Evolutionary conservation across 2,329 filamentous ascomycete species (phyloP), one percentile per base, ranked within the genome.

Genomic region (Mariannaea elegans): DNA sequence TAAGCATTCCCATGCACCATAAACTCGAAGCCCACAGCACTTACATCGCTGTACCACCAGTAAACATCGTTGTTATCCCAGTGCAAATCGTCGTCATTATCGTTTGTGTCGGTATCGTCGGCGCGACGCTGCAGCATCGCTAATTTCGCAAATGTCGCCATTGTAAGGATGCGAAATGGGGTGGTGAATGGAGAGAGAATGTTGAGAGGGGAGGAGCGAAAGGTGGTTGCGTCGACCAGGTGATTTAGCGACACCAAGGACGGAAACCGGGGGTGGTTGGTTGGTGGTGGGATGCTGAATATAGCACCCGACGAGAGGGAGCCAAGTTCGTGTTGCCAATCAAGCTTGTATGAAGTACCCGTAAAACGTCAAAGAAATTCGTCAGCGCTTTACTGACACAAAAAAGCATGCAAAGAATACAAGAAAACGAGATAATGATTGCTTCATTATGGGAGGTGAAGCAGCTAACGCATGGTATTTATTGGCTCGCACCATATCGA

Each of bases 21-120:
- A n/a, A n/a, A 12, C 16, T 21, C 18, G 29, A 8, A n/a, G 45
- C 8, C 13, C 8, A 8, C 19, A 24, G 19, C 21, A 49, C 70
- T 52, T 57, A 75, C 74, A 47, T 64, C 68, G 31, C 53, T 70
- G 44, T 74, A 66, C 68, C 71, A 73, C 71, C 70, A 76, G 24
- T 70, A 66, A 18, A 72, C 57, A 32, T 61, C 53, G 4, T 69
- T 59, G n/a, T 71, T 46, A n/a, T 65, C 48, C 7, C 31, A 42
- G n/a, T 18, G 14, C 23, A 32, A 36, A 21, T 61, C 34, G n/a
- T 52, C 23, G 12, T 56, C 16, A 4, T 39, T 18, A 12, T 49
- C 16, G 7, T 52, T 41, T 19, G 23, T 41, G 12, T 61, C 46
- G 14, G 64, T 53, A 31, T 62, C 61, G 41, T 65, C 56, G 16